Conservation (phyloP, 2,329 filamentous ascomycete species). For the Elsinoe necatrix region DNA sequence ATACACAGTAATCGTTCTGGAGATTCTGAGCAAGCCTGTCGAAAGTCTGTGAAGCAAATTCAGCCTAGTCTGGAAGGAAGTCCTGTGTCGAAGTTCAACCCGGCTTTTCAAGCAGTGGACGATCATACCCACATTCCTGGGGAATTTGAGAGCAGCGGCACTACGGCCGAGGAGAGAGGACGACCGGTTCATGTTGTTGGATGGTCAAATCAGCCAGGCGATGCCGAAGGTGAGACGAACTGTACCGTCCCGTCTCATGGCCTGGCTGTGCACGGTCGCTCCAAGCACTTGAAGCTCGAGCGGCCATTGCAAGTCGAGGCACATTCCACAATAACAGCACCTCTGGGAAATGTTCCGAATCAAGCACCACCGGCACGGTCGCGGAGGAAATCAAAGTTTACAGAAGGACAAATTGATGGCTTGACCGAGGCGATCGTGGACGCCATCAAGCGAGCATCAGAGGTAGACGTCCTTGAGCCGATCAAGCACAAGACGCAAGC, state of each 20-base stretch:
- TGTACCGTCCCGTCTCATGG: background rate
- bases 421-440: constrained; percentile 1
- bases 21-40: too few species aligned
- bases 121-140: background rate
- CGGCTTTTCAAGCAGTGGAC: background rate
- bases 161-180: background rate
- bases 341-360: too few species aligned
- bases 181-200: background rate
- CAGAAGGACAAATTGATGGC: constrained; percentile 7
- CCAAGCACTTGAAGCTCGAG: background rate
- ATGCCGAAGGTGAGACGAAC: background rate
- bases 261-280: background rate
- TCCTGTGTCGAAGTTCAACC: background rate
- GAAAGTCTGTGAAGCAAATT: background rate
- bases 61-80: background rate
- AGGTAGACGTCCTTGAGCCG: background rate
- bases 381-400: background rate
- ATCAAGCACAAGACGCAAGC: background rate
- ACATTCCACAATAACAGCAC: too few species aligned
- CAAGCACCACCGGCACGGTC: background rate
- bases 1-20: background rate
- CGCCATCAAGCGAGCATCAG: constrained; percentile 4
- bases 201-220: background rate
- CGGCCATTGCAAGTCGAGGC: background rate
- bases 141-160: constrained; percentile 1